Evolutionary conservation across 2,329 filamentous ascomycete species (phyloP), one percentile per base, ranked within the genome.

Genomic region (Neofusicoccum laricinum): DNA sequence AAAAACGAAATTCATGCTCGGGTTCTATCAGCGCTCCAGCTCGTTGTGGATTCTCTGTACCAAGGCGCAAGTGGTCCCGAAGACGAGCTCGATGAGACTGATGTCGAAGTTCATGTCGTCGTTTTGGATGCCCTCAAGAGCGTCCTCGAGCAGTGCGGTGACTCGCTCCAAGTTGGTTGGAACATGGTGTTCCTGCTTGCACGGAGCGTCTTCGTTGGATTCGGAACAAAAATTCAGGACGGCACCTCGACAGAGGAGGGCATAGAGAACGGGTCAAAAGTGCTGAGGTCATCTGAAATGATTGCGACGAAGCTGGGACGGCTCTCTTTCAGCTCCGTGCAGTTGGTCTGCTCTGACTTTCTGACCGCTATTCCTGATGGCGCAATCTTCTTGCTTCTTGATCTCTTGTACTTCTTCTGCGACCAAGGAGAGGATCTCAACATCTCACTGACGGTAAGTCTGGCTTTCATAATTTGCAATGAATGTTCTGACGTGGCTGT

Each of bases 301-400:
- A 61, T 81, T 6, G 94, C 93, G 12, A 84, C 88, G 49, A 89
- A 89, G 68, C 84, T 98, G 21, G 90, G 97, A 59, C 86, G 93
- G 66, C 90, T 92, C 15, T 91, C 94, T 0, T 99, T 99, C 75
- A 90, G 87, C 68, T 96, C 93, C 2, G 81, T 96, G 12, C 92
- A 98, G 74, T 86, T 99, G 2, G 90, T 99, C 50, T 96, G 93
- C 75, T 97, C 95, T 0, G 95, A 99, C 76, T 99, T 99, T 71
- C 79, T 99, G 38, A 84, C 88, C 14, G 88, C 90, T 6, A 74
- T 83, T n/a, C 80, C 84, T 88, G 64, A 90, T 86, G 50, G 87
- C 86, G 74, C 85, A 82, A 57, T 97, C 85, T 79, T 91, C 90
- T 76, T 84, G 88, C 84, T 99, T 15, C 88, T 98, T 66, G 90